These are phyloP conservation scores for Cercophora sp. DNA, from an alignment of 495 filamentous ascomycete species.

Conservation along the genomic window DNA sequence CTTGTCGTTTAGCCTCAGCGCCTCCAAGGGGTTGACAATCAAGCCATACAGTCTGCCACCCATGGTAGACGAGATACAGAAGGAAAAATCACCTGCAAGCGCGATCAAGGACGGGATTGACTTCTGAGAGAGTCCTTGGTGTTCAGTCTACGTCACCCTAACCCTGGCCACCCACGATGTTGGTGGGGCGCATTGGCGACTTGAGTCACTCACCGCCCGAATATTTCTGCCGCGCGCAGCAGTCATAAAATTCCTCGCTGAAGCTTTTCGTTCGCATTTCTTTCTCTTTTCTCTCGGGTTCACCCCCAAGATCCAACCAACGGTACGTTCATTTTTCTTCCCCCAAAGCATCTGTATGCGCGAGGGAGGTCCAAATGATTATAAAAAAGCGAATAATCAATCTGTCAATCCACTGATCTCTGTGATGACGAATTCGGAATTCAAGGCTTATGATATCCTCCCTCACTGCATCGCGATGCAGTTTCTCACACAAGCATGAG, in stretches of 20 bases:
- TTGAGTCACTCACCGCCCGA: constrained; percentile 8
- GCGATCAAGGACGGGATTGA: constrained; percentile 28
- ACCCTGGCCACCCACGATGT: neutral
- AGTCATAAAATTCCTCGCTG: constrained; percentile 18
- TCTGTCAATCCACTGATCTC: constrained; percentile 44
- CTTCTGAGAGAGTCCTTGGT: constrained; percentile 20
- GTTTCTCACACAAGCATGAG: neutral
- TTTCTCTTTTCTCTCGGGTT: constrained; percentile 16
- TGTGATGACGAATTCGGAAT: constrained; percentile 35
- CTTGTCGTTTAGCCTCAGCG: constrained; percentile 82
- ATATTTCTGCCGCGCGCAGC: constrained; percentile 11
- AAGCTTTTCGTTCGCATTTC: neutral
- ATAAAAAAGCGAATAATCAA: constrained; percentile 31
- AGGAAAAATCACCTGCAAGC: constrained; percentile 48
- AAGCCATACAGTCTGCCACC: constrained; percentile 88
- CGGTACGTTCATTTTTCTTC: too few relatives aligned
- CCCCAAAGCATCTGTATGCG: too few relatives aligned
- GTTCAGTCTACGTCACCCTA: neutral
- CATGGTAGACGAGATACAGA: constrained; percentile 71
- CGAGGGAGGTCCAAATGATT: constrained; percentile 30
- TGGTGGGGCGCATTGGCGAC: constrained; percentile 3
- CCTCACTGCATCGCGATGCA: constrained; percentile 4
- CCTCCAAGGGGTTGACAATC: constrained; percentile 74
- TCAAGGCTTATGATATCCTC: constrained; percentile 30
- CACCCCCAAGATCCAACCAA: constrained; percentile 20